phyloP scores from a whole-genome alignment of 208 protist species.

The Trypanosoma platydactyli region DNA sequence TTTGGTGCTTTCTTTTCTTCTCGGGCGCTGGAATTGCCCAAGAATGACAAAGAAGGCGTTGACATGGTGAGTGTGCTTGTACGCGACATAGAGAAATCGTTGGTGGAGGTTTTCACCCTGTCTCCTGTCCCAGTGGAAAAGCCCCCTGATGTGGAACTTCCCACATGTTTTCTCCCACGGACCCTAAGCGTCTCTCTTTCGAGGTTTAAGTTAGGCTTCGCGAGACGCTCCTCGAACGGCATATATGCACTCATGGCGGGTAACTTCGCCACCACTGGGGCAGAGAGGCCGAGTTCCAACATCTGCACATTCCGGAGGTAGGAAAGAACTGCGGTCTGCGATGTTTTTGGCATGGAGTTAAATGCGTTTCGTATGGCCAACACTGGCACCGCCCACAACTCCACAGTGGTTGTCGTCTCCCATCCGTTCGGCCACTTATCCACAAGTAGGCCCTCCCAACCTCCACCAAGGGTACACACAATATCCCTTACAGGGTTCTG shows the following conservation, averaged over 20 bases:
- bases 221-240: conserved; percentile 31
- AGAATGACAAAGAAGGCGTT: not conserved
- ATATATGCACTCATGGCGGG: conserved; percentile 77
- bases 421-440: conserved; percentile 90
- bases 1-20: conserved; percentile 2
- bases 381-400: conserved; percentile 77
- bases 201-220: conserved; percentile 9
- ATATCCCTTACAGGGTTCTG: conserved; percentile 52
- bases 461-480: conserved; percentile 59
- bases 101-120: not conserved
- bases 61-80: conserved; percentile 10
- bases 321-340: conserved; percentile 63
- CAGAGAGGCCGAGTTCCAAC: conserved; percentile 55
- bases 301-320: conserved; percentile 60
- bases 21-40: not conserved
- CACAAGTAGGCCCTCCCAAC: conserved; percentile 82
- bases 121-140: conserved; percentile 1
- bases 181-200: not conserved
- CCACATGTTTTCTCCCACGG: conserved; percentile 1
- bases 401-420: conserved; percentile 73
- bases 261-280: conserved; percentile 61
- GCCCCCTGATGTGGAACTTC: conserved; percentile 3
- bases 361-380: conserved; percentile 72
- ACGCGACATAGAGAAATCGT: conserved; percentile 9
- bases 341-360: conserved; percentile 56